Evolutionary conservation across 352 stramenopile genomes (phyloP).

Genomic region (Pythium aquatile): DNA sequence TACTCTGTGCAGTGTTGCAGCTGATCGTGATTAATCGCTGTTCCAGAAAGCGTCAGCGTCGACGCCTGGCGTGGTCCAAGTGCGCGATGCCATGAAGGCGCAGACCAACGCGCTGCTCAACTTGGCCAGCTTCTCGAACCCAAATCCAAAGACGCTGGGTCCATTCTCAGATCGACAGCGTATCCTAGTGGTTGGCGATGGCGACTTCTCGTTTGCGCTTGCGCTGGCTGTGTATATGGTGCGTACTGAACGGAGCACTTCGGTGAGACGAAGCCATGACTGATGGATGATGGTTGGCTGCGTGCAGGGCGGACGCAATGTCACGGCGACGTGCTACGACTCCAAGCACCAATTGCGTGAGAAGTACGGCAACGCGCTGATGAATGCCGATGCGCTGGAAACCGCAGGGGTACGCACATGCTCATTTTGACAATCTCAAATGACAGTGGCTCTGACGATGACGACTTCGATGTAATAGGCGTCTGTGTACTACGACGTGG

Average conservation of each 20-base stretch:
- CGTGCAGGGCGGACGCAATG: slow-evolving; percentile 56
- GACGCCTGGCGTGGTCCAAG: slow-evolving; percentile 20
- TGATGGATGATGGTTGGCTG: not conserved
- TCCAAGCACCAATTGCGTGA: slow-evolving; percentile 61
- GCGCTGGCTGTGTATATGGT: slow-evolving; percentile 74
- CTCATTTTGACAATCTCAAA: no score
- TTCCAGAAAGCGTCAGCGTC: slow-evolving; percentile 27
- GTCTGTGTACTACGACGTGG: slow-evolving; percentile 61
- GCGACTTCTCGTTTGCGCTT: slow-evolving; percentile 83
- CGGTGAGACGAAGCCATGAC: not conserved
- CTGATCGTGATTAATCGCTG: not conserved
- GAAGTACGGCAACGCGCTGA: slow-evolving; percentile 67
- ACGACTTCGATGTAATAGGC: slow-evolving; percentile 29
- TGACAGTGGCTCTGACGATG: not conserved
- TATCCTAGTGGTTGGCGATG: slow-evolving; percentile 84
- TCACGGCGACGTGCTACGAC: slow-evolving; percentile 78
- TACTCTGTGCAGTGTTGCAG: no score
- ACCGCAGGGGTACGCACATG: slow-evolving; percentile 47
- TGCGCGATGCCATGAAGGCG: slow-evolving; percentile 43
- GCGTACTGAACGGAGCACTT: not conserved
- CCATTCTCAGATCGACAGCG: slow-evolving; percentile 71
- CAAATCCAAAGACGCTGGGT: slow-evolving; percentile 79
- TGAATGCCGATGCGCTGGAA: slow-evolving; percentile 70
- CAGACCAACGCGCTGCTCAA: slow-evolving; percentile 72
- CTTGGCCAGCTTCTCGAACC: slow-evolving; percentile 68